Percentiles rank a stretch among this genome's conserved stretches.
Evolutionary conservation across 1,284 basidiomycete species (phyloP).

Genomic region (Boletellus deceptivus): DNA sequence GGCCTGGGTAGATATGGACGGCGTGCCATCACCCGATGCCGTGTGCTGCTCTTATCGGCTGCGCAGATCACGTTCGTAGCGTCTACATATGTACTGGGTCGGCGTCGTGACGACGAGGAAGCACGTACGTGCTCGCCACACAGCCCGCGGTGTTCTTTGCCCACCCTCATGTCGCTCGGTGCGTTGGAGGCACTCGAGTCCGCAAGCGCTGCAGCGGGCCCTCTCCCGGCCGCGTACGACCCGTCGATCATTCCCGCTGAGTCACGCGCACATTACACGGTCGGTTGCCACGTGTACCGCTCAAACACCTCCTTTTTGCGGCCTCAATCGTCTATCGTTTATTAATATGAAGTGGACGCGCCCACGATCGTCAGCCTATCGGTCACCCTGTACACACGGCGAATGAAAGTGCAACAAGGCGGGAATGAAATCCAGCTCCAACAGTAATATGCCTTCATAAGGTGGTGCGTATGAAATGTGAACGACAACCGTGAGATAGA

Average conservation of each 20-base stretch:
- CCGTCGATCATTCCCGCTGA: neutral
- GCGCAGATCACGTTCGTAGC: no score
- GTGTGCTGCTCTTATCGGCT: no score
- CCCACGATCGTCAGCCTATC: neutral
- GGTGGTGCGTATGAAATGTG: neutral
- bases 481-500: neutral
- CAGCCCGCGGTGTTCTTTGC: no score
- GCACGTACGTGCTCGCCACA: no score
- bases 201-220: no score
- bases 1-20: no score
- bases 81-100: no score
- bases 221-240: neutral
- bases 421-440: conserved; percentile 21
- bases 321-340: conserved; percentile 4
- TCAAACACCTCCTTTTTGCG: neutral
- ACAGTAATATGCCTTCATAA: neutral
- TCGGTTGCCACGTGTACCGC: neutral
- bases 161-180: no score
- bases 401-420: conserved; percentile 2
- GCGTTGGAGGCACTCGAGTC: no score
- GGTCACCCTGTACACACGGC: neutral
- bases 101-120: no score
- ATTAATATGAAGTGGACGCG: conserved; percentile 1
- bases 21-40: no score
- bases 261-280: neutral